A percentile compares a stretch with the other conserved stretches of the same genome.
Evolutionary conservation across 2,329 filamentous ascomycete genomes (phyloP).

Genomic region (Canariomyces notabilis): DNA sequence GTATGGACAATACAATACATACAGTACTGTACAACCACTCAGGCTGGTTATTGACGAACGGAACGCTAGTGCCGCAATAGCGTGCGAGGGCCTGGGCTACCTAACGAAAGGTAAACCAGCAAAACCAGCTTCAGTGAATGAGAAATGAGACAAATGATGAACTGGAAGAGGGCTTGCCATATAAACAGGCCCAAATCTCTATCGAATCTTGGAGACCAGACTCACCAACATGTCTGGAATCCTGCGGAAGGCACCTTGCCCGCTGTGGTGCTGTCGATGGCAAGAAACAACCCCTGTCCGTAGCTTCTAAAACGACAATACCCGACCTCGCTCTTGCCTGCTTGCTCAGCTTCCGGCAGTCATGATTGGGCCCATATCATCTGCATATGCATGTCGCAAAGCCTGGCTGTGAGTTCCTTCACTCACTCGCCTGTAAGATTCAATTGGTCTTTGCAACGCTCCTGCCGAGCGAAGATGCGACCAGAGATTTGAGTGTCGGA

Average conservation of each 20-base stretch:
- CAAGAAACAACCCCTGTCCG: neutral
- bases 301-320: neutral
- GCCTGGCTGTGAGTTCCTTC: neutral
- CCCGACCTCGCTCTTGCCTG: neutral
- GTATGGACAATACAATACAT: no score
- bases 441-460: constrained; percentile 6
- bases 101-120: neutral
- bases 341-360: neutral
- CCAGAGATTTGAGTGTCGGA: constrained; percentile 4
- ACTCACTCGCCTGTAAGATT: neutral
- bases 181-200: neutral
- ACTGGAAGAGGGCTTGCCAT: constrained; percentile 2
- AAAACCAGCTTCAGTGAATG: no score
- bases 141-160: no score
- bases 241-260: neutral
- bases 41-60: no score
- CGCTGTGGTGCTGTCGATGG: neutral
- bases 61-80: no score
- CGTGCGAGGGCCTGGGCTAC: no score
- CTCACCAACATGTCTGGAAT: constrained; percentile 11
- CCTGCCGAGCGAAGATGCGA: constrained; percentile 5
- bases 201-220: constrained; percentile 8
- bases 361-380: constrained; percentile 1
- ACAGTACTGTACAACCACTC: no score
- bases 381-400: neutral